phyloP scores from a whole-genome alignment of 148 eudicot genomes.

The Mesembryanthemum crystallinum region DNA sequence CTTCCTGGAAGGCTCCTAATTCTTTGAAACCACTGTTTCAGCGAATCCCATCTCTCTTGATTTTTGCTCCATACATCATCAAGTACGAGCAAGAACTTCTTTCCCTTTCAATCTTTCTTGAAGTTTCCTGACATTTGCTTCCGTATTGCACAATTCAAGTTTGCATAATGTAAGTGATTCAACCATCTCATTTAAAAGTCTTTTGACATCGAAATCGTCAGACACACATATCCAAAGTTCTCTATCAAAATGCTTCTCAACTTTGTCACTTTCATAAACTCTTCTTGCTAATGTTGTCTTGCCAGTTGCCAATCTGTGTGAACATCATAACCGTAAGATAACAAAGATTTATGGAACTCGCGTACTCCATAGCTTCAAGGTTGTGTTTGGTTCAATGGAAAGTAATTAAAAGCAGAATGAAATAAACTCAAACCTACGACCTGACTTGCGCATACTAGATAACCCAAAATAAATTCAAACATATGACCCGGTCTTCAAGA shows the following conservation, averaged over 20 bases:
- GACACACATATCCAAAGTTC: conserved; percentile 17
- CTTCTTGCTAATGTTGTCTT: conserved; percentile 27
- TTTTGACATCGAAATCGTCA: neutral
- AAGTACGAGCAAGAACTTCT: conserved; percentile 21
- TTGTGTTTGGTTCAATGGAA: neutral
- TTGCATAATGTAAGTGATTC: conserved; percentile 5
- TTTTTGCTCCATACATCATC: conserved; percentile 29
- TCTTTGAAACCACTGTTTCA: neutral
- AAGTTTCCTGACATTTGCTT: neutral
- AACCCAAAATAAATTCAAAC: no score
- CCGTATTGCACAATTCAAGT: conserved; percentile 5
- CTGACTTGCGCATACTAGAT: no score
- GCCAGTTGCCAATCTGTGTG: conserved; percentile 9
- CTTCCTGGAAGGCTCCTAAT: conserved; percentile 4
- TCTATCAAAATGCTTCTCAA: neutral
- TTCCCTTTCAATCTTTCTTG: neutral
- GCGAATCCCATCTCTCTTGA: conserved; percentile 11
- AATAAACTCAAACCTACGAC: no score
- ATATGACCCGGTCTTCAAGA: no score
- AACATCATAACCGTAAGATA: neutral
- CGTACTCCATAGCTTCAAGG: no score
- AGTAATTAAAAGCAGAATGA: no score
- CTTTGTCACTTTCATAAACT: neutral
- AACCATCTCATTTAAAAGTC: conserved; percentile 13
- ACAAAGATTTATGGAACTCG: no score